Conservation (phyloP, 495 filamentous ascomycete species). For the Cercophora newfieldiana region DNA sequence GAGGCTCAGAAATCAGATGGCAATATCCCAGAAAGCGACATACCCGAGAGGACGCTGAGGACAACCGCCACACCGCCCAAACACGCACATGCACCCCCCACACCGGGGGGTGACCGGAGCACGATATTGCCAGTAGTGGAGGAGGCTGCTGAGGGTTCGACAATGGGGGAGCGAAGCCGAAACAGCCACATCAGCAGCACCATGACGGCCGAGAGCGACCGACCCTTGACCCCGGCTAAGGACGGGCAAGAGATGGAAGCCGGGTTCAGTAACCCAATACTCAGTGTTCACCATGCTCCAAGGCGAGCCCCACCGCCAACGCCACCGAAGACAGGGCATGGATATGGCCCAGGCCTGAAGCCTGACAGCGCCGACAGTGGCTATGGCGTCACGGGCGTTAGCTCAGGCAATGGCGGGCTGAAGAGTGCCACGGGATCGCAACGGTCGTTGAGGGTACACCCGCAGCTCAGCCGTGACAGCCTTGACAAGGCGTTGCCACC, state of each 20-base stretch:
- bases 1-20: conserved; percentile 37
- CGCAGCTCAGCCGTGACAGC: conserved; percentile 42
- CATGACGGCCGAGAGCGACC: conserved; percentile 40
- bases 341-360: conserved; percentile 33
- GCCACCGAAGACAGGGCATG: conserved; percentile 43
- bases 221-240: conserved; percentile 43
- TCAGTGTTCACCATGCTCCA: conserved; percentile 40
- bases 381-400: conserved; percentile 30
- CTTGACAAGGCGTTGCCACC: conserved; percentile 59
- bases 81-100: conserved; percentile 53
- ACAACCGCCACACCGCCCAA: conserved; percentile 47
- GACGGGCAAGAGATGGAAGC: conserved; percentile 41
- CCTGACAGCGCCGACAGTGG: conserved; percentile 41
- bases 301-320: conserved; percentile 42
- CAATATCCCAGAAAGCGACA: conserved; percentile 51
- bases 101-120: conserved; percentile 48
- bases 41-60: conserved; percentile 46
- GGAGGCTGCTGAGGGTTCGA: conserved; percentile 82
- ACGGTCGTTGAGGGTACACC: conserved; percentile 27
- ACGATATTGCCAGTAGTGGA: conserved; percentile 88
- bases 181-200: conserved; percentile 44
- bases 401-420: conserved; percentile 18
- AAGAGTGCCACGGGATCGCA: conserved; percentile 31
- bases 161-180: conserved; percentile 50
- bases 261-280: conserved; percentile 43